A percentile compares a stretch with the other conserved stretches of the same genome.
These are phyloP conservation scores for Tetrahymena borealis DNA, from an alignment of 73 alveolate genomes.

Conservation along the genomic window DNA sequence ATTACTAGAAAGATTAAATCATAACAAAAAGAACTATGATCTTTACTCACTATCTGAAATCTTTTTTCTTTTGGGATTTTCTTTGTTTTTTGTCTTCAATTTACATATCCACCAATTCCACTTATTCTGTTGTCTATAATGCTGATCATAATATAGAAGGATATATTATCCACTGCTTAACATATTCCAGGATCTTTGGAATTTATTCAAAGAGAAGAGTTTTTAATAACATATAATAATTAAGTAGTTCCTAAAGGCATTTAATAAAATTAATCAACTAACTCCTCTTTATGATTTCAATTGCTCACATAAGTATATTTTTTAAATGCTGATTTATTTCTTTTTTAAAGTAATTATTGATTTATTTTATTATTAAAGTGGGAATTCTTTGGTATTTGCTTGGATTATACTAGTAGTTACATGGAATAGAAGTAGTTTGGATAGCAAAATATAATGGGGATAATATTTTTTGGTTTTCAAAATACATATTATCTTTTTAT, in stretches of 20 bases:
- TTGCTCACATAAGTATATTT: background rate
- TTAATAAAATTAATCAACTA: background rate
- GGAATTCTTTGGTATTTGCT: background rate
- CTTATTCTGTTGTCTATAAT: background rate
- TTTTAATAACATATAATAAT: background rate
- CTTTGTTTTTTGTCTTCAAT: background rate
- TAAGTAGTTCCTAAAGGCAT: background rate
- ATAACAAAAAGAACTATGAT: background rate
- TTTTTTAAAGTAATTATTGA: background rate
- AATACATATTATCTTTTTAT: background rate
- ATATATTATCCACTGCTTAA: background rate
- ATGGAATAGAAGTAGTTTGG: background rate
- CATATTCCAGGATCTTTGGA: background rate
- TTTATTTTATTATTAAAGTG: background rate
- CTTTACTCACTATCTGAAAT: background rate
- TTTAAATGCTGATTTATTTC: background rate
- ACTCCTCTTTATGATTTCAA: background rate
- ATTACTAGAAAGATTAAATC: background rate
- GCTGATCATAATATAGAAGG: background rate
- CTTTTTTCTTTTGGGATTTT: background rate
- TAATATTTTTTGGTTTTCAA: background rate
- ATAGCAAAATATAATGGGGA: background rate
- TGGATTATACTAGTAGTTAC: background rate
- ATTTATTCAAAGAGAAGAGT: background rate
- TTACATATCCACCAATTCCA: background rate